Conservation (phyloP, 495 filamentous ascomycete species). For the Podospora pseudopauciseta region DNA sequence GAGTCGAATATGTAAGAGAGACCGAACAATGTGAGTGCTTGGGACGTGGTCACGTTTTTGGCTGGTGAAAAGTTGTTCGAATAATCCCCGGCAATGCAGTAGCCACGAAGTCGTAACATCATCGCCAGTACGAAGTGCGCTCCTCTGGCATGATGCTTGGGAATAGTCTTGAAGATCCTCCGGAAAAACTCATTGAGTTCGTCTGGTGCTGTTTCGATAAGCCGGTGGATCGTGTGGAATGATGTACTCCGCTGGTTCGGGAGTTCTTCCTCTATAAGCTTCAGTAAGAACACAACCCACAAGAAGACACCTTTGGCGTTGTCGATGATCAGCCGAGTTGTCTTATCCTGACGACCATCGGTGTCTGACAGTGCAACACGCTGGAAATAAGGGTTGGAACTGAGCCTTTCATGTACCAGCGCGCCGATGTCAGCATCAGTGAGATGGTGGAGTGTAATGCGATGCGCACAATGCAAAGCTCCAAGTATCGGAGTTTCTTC, state of each 20-base stretch:
- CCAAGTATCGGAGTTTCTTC: conserved; percentile 21
- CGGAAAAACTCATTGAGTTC: background rate
- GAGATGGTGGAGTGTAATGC: background rate
- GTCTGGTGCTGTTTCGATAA: background rate
- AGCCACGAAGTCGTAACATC: background rate
- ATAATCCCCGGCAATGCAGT: background rate
- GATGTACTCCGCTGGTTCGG: background rate
- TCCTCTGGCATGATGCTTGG: background rate
- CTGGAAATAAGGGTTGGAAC: background rate
- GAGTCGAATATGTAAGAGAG: background rate
- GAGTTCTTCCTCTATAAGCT: background rate
- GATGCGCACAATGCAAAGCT: background rate
- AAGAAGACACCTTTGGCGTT: background rate
- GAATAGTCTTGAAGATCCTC: background rate
- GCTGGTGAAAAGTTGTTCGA: background rate
- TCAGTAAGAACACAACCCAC: background rate
- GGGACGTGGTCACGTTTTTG: background rate
- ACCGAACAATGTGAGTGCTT: background rate
- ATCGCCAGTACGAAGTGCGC: background rate
- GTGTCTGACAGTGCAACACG: background rate
- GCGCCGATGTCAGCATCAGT: background rate
- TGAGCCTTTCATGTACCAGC: background rate
- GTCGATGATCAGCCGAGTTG: background rate
- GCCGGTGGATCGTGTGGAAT: background rate
- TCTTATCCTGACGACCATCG: background rate